Conservation (phyloP, 768 basidiomycete genomes). For the Trichaptum fuscoviolaceum region DNA sequence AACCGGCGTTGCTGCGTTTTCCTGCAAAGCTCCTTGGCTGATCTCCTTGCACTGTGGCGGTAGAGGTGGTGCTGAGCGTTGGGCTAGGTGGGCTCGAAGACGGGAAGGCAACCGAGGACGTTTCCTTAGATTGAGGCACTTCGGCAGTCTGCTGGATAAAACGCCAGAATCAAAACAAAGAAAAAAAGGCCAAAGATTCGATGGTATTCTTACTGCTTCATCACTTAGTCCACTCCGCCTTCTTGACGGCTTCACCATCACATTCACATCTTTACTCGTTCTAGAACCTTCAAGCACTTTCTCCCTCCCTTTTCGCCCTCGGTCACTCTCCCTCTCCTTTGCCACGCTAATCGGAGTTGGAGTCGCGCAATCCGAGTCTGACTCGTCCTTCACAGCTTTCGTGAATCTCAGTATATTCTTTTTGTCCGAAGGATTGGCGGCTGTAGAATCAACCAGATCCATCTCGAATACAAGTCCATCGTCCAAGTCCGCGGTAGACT, state of each 20-base stretch:
- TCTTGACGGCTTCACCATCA: not conserved
- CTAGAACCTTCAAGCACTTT: not conserved
- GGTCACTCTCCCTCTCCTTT: not conserved
- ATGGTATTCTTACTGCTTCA: not conserved
- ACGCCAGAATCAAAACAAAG: not conserved
- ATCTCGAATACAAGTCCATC: not conserved
- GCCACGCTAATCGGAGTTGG: not conserved
- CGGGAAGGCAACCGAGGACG: not conserved
- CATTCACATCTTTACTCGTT: not conserved
- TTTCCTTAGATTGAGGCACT: not conserved
- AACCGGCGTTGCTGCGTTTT: not conserved
- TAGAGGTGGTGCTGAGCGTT: not conserved
- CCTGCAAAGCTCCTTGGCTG: not conserved
- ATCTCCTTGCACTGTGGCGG: not conserved
- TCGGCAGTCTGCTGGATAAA: not conserved
- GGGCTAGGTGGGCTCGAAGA: not conserved
- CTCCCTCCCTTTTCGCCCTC: not conserved
- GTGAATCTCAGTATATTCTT: not conserved
- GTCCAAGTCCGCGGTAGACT: not conserved
- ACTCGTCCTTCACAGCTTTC: not conserved
- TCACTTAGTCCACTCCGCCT: not conserved
- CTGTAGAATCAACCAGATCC: not conserved
- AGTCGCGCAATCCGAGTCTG: constrained; percentile 3
- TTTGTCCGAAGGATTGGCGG: not conserved
- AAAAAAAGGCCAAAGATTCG: not conserved